A percentile compares a stretch with the other conserved stretches of the same genome.
Conservation (phyloP, 1,284 basidiomycete genomes). For the Cerioporus squamosus region DNA sequence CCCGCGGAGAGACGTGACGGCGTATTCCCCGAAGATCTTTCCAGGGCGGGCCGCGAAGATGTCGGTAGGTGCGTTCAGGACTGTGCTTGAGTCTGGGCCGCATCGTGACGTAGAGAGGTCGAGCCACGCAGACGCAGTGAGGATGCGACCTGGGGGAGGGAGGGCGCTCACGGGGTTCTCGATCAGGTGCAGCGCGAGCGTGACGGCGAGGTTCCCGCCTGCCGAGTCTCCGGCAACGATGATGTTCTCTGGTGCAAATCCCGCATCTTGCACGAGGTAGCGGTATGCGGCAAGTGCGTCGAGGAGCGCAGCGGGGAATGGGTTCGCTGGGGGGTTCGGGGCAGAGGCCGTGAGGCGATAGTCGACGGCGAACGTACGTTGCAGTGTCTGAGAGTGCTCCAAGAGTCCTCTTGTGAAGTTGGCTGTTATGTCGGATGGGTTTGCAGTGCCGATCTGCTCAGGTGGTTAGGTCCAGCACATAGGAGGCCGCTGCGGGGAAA, state of each 20-base stretch:
- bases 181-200: constrained; percentile 44
- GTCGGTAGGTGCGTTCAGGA: constrained; percentile 13
- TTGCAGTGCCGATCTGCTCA: constrained; percentile 35
- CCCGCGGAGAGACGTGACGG: constrained; percentile 15
- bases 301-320: constrained; percentile 67
- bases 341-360: constrained; percentile 34
- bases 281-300: constrained; percentile 66
- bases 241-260: constrained; percentile 51
- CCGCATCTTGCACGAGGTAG: constrained; percentile 52
- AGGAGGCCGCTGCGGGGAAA: no score
- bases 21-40: constrained; percentile 7
- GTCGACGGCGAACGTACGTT: constrained; percentile 32
- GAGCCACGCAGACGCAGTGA: constrained; percentile 63
- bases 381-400: constrained; percentile 11
- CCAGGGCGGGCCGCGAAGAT: constrained; percentile 4
- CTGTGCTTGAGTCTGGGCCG: constrained; percentile 33
- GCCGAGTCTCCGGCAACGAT: constrained; percentile 73
- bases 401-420: constrained; percentile 24
- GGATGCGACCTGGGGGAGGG: constrained; percentile 39
- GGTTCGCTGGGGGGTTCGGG: constrained; percentile 32
- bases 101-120: constrained; percentile 50
- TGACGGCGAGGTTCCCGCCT: constrained; percentile 70
- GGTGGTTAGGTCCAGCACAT: neutral
- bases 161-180: constrained; percentile 37
- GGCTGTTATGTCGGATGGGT: constrained; percentile 15